Evolutionary conservation across 768 basidiomycete genomes (phyloP), one percentile per base, ranked within the genome.

Genomic region (Floccularia luteovirens): DNA sequence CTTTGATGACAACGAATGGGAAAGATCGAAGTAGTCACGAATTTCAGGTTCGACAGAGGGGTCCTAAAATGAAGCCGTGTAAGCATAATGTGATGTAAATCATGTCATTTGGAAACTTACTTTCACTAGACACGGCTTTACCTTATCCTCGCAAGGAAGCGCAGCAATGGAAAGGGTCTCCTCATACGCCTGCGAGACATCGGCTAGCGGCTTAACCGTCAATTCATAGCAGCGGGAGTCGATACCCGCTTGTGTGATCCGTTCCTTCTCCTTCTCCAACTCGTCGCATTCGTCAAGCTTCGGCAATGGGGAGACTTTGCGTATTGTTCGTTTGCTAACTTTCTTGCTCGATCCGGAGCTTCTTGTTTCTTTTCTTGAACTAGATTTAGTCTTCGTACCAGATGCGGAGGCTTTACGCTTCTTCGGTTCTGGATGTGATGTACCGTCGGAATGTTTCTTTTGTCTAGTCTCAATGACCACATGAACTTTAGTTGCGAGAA

Each of bases 211-310:
- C 51, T 73, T 64, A 47, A 89, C 85, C 3, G 85, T 89, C 47
- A 88, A 55, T 50, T 86, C 85, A 52, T 87, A 85, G 60, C 85
- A 87, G 36, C 73, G 74, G n/a, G 85, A 75, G 50, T 86, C 77
- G 38, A 82, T 77, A 30, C 66, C 59, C 2, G 66, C 68, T 52
- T 86, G 80, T 12, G 66, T 54, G 25, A 69, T 44, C 13, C 54
- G 57, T 47, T 60, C 51, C 17, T 43, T 30, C 24, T 55, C 56
- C 46, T 58, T 62, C 22, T 53, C 53, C 8, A 53, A 53, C 24
- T 57, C 69, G 11, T 41, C 59, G 49, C 77, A 75, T 49, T 77
- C 76, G 24, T 72, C 72, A 17, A 84, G 64, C 38, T 67, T 70
- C n/a, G 80, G 78, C 54, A 83, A 49, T n/a, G 77, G 72, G 20